Evolutionary conservation across 75 land plant genomes (phyloP).

Genomic region (Cryptomeria japonica): DNA sequence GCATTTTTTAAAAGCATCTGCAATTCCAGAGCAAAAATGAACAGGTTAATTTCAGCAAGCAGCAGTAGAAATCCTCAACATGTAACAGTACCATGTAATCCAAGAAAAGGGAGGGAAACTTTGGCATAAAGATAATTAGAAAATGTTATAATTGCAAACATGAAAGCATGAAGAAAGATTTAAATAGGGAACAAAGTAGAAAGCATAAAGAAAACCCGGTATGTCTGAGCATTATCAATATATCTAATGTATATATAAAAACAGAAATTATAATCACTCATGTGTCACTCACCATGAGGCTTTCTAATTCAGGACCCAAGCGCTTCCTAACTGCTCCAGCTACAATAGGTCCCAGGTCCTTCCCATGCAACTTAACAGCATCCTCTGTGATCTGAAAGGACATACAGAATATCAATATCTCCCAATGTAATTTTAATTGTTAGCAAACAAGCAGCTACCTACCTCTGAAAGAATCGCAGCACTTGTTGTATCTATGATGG

Average conservation of each 20-base stretch:
- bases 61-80: not conserved
- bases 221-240: not conserved
- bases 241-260: not conserved
- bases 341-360: slow-evolving; percentile 33
- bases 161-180: not conserved
- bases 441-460: not conserved
- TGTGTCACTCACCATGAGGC: slow-evolving; percentile 32
- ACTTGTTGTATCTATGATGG: slow-evolving; percentile 48
- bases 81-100: not conserved
- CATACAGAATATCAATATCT: not conserved
- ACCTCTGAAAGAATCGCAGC: slow-evolving; percentile 49
- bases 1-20: slow-evolving; percentile 62
- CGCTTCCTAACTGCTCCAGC: slow-evolving; percentile 32
- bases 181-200: not conserved
- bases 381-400: slow-evolving; percentile 36
- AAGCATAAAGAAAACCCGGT: not conserved
- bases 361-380: slow-evolving; percentile 22
- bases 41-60: not conserved
- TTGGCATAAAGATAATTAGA: too few relatives aligned
- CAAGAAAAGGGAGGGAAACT: not conserved
- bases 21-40: slow-evolving; percentile 8
- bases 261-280: not conserved
- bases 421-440: not conserved
- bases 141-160: not conserved
- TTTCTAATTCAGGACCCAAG: slow-evolving; percentile 42